Evolutionary conservation across 1,139 yeast genomes (phyloP).

Genomic region (Blastobotrys indianensis): DNA sequence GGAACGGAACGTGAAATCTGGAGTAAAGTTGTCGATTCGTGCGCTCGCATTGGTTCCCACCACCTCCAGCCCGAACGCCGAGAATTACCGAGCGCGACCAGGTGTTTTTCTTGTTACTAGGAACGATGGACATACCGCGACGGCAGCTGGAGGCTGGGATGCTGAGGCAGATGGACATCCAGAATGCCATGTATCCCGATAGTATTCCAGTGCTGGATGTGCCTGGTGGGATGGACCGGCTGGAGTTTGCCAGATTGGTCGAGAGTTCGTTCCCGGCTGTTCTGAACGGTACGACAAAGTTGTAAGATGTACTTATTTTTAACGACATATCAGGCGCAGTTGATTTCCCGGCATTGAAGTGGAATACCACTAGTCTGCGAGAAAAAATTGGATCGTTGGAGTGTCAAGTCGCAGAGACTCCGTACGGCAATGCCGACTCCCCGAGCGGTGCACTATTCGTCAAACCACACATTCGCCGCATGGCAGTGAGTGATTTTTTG

Average conservation of each 20-base stretch:
- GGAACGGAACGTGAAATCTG: slow-evolving; percentile 3
- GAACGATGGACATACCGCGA: background rate
- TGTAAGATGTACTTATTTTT: background rate
- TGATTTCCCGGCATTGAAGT: slow-evolving; percentile 16
- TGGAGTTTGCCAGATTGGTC: slow-evolving; percentile 19
- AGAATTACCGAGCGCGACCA: no score
- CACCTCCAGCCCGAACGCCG: no score
- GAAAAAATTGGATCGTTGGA: slow-evolving; percentile 16
- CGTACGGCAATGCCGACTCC: slow-evolving; percentile 37
- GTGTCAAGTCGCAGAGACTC: slow-evolving; percentile 34
- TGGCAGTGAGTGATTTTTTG: slow-evolving; percentile 27
- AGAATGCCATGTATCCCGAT: slow-evolving; percentile 23
- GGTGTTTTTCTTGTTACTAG: no score
- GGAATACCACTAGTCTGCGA: slow-evolving; percentile 17
- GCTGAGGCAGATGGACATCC: slow-evolving; percentile 27
- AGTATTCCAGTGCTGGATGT: slow-evolving; percentile 14
- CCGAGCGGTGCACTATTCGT: slow-evolving; percentile 32
- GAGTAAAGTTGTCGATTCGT: no score
- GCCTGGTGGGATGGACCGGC: slow-evolving; percentile 8
- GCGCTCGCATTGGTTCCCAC: no score
- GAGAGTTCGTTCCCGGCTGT: slow-evolving; percentile 22
- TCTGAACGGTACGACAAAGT: slow-evolving; percentile 7
- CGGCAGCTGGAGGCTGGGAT: slow-evolving; percentile 13
- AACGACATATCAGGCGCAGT: slow-evolving; percentile 8
- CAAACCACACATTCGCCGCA: slow-evolving; percentile 28